Evolutionary conservation across 208 protist species (phyloP).

Genomic region (Wallacemonas sp.): DNA sequence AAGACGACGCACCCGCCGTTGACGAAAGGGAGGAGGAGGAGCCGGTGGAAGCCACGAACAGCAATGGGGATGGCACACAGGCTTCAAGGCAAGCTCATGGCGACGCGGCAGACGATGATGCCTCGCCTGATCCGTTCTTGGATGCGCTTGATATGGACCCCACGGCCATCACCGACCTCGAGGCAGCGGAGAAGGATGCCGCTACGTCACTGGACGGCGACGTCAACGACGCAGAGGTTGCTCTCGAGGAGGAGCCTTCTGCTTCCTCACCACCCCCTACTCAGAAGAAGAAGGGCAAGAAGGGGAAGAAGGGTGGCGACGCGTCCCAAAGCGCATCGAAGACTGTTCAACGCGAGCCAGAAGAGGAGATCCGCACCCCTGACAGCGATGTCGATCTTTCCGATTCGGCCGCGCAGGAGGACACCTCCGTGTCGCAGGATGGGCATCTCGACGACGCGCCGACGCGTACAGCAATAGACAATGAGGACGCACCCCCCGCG

Average conservation of each 20-base stretch:
- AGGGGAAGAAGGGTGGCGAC: no score
- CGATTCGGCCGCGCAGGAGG: no score
- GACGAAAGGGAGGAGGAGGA: not conserved
- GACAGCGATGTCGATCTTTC: no score
- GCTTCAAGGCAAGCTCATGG: not conserved
- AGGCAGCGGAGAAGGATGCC: not conserved
- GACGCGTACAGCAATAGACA: not conserved
- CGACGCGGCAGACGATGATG: not conserved
- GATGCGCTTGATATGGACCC: not conserved
- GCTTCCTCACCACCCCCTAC: no score
- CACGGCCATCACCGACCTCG: not conserved
- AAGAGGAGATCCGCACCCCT: no score
- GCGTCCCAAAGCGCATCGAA: no score
- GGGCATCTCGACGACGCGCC: not conserved
- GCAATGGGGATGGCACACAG: no score
- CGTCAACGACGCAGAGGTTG: not conserved
- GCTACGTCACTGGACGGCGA: no score
- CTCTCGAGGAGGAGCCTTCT: not conserved
- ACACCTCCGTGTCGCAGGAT: no score
- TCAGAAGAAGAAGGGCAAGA: not conserved
- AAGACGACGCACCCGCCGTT: not conserved
- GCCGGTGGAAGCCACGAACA: no score
- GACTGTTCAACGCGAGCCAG: no score
- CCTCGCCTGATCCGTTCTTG: not conserved
- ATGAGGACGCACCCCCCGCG: no score